These are phyloP conservation scores for Globisporangium perplexum DNA, from an alignment of 352 stramenopile species.

Conservation along the genomic window DNA sequence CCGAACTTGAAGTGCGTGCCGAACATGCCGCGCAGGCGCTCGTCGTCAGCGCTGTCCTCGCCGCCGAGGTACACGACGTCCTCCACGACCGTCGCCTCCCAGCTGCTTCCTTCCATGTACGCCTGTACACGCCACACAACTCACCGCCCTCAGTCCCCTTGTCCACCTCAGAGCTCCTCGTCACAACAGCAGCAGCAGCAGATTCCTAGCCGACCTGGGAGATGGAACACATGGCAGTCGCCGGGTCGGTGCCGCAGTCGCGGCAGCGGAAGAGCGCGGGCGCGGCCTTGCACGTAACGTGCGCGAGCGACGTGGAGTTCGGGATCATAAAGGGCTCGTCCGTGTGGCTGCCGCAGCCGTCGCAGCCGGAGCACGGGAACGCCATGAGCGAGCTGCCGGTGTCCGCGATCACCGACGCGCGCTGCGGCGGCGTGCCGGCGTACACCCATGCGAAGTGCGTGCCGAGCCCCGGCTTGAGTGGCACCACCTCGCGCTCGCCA, in stretches of 20 bases:
- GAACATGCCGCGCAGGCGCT: conserved; percentile 51
- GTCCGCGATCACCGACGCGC: conserved; percentile 82
- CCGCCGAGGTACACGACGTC: conserved; percentile 79
- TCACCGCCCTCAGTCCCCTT: too few relatives aligned
- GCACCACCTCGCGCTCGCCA: background rate
- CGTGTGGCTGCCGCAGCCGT: conserved; percentile 65
- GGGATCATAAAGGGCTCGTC: conserved; percentile 65
- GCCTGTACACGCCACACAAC: too few relatives aligned
- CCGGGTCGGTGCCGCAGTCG: conserved; percentile 13
- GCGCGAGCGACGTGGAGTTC: conserved; percentile 58
- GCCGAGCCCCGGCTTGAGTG: conserved; percentile 7
- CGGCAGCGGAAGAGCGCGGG: background rate
- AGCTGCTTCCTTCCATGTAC: conserved; percentile 88
- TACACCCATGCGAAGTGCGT: conserved; percentile 85
- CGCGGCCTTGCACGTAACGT: conserved; percentile 31
- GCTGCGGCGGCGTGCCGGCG: conserved; percentile 68
- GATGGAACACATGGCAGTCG: conserved; percentile 57
- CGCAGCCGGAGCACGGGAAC: conserved; percentile 59
- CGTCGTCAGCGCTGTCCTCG: conserved; percentile 34
- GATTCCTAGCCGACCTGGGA: conserved; percentile 58
- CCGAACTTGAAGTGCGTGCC: conserved; percentile 73
- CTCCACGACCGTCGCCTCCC: conserved; percentile 72
- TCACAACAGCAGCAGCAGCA: too few relatives aligned
- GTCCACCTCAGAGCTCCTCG: too few relatives aligned
- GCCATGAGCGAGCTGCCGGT: conserved; percentile 80